Evolutionary conservation across 805 yeast species (phyloP).

Genomic region (Candida khao-thaluensis): DNA sequence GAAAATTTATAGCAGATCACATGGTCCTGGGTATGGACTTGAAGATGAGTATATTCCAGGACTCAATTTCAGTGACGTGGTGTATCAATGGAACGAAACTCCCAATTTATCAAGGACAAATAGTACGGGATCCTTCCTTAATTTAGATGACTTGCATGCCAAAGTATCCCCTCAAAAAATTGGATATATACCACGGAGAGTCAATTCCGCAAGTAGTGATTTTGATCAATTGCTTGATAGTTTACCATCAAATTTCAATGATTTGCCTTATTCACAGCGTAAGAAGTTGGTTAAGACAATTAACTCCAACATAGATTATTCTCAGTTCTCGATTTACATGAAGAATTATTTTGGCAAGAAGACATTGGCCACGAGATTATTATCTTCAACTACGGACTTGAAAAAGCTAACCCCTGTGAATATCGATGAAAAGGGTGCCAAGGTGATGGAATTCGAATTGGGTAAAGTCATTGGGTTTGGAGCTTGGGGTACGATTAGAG

Average conservation of each 20-base stretch:
- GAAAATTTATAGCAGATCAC: constrained; percentile 34
- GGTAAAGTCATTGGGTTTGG: constrained; percentile 84
- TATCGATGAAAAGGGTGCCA: constrained; percentile 66
- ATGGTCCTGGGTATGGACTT: constrained; percentile 44
- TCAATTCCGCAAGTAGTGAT: constrained; percentile 13
- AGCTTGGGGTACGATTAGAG: constrained; percentile 85
- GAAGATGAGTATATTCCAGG: constrained; percentile 81
- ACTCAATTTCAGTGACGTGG: constrained; percentile 52
- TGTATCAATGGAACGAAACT: constrained; percentile 45
- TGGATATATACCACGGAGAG: constrained; percentile 7
- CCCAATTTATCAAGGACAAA: constrained; percentile 18
- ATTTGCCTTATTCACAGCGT: constrained; percentile 61
- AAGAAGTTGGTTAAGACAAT: constrained; percentile 43
- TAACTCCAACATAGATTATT: constrained; percentile 41
- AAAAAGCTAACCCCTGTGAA: constrained; percentile 35
- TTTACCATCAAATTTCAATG: constrained; percentile 53
- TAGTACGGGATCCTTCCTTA: constrained; percentile 37
- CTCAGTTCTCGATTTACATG: constrained; percentile 42
- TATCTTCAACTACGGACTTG: constrained; percentile 40
- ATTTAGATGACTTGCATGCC: constrained; percentile 42
- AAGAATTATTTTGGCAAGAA: constrained; percentile 34
- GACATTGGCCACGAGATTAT: constrained; percentile 41
- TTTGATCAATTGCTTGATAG: constrained; percentile 42
- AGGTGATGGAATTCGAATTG: constrained; percentile 57
- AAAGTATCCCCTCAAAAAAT: constrained; percentile 46